Percentiles rank a stretch among this genome's conserved stretches.
phyloP scores from a whole-genome alignment of 2,329 filamentous ascomycete species.

The Uncinocarpus reesii region DNA sequence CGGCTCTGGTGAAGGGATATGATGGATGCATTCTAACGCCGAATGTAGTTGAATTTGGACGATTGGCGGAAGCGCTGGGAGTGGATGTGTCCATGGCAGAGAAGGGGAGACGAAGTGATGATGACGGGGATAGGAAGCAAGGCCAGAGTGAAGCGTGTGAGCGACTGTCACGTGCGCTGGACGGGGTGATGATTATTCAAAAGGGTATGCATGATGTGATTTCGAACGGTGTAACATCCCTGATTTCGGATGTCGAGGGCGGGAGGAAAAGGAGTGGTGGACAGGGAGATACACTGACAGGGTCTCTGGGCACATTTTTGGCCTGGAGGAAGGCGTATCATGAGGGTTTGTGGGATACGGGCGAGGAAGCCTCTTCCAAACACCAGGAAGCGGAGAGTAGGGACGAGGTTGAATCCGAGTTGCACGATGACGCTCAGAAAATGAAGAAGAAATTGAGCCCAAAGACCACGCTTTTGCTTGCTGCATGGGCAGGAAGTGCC shows the following conservation, averaged over 20 bases:
- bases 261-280: constrained; percentile 85
- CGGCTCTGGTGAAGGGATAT: constrained; percentile 70
- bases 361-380: constrained; percentile 22
- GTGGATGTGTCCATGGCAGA: constrained; percentile 46
- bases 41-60: constrained; percentile 84
- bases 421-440: constrained; percentile 33
- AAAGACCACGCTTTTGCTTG: constrained; percentile 56
- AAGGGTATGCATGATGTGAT: constrained; percentile 79
- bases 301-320: constrained; percentile 75
- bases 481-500: constrained; percentile 74
- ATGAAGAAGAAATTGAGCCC: constrained; percentile 43
- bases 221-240: constrained; percentile 65
- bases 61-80: constrained; percentile 65
- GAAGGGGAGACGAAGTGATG: constrained; percentile 35
- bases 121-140: constrained; percentile 16
- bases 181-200: constrained; percentile 81
- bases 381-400: constrained; percentile 24
- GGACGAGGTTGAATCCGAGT: constrained; percentile 33
- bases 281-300: constrained; percentile 91
- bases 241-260: constrained; percentile 65
- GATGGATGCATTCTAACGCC: constrained; percentile 79
- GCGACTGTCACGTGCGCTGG: constrained; percentile 64
- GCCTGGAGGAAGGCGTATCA: constrained; percentile 82
- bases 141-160: constrained; percentile 47
- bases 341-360: constrained; percentile 62